A percentile compares a stretch with the other conserved stretches of the same genome.
phyloP scores from a whole-genome alignment of 2,329 filamentous ascomycete species.

The Penicillium freii region DNA sequence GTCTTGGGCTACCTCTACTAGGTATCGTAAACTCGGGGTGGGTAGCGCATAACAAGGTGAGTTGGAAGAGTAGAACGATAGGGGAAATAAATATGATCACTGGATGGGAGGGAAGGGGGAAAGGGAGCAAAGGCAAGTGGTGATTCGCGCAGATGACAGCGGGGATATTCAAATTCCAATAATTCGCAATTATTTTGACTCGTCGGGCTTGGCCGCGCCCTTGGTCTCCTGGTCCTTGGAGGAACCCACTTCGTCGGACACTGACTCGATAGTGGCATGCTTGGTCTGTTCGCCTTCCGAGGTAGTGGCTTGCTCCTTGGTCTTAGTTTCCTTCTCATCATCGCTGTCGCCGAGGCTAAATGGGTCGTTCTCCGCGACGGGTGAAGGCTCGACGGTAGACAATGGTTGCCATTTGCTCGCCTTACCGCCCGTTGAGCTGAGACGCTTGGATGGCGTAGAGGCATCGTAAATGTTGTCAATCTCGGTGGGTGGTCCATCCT shows the following conservation, averaged over 20 bases:
- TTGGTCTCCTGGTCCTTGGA: conserved; percentile 26
- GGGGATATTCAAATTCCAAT: conserved; percentile 2
- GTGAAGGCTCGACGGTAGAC: conserved; percentile 77
- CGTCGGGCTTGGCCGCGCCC: conserved; percentile 23
- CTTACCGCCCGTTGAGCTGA: conserved; percentile 56
- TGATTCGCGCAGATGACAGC: not conserved
- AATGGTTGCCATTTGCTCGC: conserved; percentile 96
- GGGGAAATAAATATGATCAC: not conserved
- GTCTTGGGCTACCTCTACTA: conserved; percentile 9
- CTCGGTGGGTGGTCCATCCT: conserved; percentile 69
- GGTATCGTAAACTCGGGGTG: conserved; percentile 8
- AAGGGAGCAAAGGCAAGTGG: not conserved
- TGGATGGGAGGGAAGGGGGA: not conserved
- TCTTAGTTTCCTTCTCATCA: conserved; percentile 78
- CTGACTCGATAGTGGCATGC: conserved; percentile 57
- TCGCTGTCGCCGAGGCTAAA: conserved; percentile 96
- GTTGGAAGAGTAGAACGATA: not conserved
- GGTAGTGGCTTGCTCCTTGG: conserved; percentile 55
- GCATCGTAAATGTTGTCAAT: conserved; percentile 71
- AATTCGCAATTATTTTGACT: conserved; percentile 26
- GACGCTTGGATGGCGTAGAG: conserved; percentile 56
- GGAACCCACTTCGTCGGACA: conserved; percentile 41
- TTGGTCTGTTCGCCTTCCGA: conserved; percentile 61
- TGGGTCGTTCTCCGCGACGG: conserved; percentile 86
- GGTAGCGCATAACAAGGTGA: conserved; percentile 1